phyloP scores from a whole-genome alignment of 1,284 basidiomycete genomes.

The Malassezia restricta region DNA sequence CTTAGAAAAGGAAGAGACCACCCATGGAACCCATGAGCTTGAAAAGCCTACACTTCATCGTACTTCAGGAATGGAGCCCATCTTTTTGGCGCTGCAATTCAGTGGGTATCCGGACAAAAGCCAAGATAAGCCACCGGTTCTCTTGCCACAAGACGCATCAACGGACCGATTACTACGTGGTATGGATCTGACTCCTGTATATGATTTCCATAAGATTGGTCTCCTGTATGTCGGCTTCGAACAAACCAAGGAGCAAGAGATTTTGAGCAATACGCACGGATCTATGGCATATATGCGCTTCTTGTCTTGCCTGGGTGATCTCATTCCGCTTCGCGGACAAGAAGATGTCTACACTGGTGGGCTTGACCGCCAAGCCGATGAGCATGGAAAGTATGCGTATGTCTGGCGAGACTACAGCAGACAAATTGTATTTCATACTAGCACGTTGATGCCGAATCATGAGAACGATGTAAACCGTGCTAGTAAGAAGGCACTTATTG shows the following conservation, averaged over 20 bases:
- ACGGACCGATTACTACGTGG: conserved; percentile 59
- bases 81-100: conserved; percentile 74
- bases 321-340: conserved; percentile 72
- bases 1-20: background rate
- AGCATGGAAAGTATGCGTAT: conserved; percentile 54
- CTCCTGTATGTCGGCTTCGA: conserved; percentile 90
- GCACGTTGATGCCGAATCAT: conserved; percentile 82
- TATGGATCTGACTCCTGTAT: conserved; percentile 79
- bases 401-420: conserved; percentile 98
- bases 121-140: conserved; percentile 44
- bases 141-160: conserved; percentile 50
- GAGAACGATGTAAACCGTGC: conserved; percentile 26
- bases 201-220: conserved; percentile 93
- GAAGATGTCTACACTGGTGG: conserved; percentile 85
- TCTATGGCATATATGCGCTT: conserved; percentile 90
- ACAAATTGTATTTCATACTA: conserved; percentile 87
- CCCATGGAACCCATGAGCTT: background rate
- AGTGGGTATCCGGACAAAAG: conserved; percentile 50
- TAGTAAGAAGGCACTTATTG: conserved; percentile 42
- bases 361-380: conserved; percentile 74
- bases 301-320: conserved; percentile 71
- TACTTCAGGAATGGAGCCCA: conserved; percentile 57
- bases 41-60: background rate
- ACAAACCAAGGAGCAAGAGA: conserved; percentile 72
- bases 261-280: conserved; percentile 78